These are phyloP conservation scores for Pseudopithomyces maydicus DNA, from an alignment of 2,329 filamentous ascomycete genomes.

Conservation along the genomic window DNA sequence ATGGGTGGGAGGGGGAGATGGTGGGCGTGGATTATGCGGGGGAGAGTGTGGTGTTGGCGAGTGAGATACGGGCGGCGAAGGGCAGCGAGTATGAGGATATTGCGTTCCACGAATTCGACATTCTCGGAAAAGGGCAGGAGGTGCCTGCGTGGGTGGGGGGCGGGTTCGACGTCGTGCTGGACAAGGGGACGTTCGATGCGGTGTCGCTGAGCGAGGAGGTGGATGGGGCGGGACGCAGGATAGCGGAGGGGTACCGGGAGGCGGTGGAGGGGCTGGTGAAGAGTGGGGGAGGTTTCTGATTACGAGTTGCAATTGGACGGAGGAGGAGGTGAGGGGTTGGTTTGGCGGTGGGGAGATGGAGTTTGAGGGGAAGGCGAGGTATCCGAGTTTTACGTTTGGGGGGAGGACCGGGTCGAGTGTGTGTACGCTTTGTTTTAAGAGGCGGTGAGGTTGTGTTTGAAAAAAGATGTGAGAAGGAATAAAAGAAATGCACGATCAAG, in stretches of 20 bases:
- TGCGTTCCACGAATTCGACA: conserved; percentile 59
- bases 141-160: conserved; percentile 60
- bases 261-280: conserved; percentile 72
- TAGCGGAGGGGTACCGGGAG: conserved; percentile 76
- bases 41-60: conserved; percentile 74
- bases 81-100: conserved; percentile 41
- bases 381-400: conserved; percentile 87
- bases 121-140: conserved; percentile 50
- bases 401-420: conserved; percentile 88
- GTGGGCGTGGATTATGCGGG: conserved; percentile 88
- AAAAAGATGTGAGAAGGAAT: too few relatives aligned
- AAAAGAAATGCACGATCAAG: too few relatives aligned
- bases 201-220: conserved; percentile 73
- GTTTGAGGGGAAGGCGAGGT: conserved; percentile 72
- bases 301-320: conserved; percentile 98
- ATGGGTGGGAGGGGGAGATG: conserved; percentile 71
- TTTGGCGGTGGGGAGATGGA: conserved; percentile 65
- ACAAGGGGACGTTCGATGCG: conserved; percentile 98
- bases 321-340: conserved; percentile 81
- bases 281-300: conserved; percentile 76
- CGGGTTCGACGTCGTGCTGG: conserved; percentile 89
- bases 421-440: conserved; percentile 81
- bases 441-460: conserved; percentile 31
- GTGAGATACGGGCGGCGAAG: conserved; percentile 58
- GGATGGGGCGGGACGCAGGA: conserved; percentile 59